These are phyloP conservation scores for Rhodomyrtus psidioides DNA, from an alignment of 441 rosid genomes.

Conservation along the genomic window DNA sequence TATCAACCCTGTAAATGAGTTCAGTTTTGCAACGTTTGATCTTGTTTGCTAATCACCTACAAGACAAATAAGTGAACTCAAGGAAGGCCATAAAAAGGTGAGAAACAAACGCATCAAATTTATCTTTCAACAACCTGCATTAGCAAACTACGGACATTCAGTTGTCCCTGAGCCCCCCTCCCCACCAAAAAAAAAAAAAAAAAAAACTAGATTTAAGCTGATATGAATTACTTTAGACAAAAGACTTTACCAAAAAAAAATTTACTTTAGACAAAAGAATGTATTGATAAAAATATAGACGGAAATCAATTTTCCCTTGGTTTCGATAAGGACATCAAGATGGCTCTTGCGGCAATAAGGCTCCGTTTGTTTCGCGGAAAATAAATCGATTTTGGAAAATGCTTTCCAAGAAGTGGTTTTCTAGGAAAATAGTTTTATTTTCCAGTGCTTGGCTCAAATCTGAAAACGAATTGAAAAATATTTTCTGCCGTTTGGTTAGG, in stretches of 20 bases:
- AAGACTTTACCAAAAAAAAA: too few relatives aligned
- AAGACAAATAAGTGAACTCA: background rate
- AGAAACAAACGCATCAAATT: background rate
- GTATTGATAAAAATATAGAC: background rate
- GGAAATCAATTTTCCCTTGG: background rate
- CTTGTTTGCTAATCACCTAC: slow-evolving; percentile 83
- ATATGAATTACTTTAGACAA: background rate
- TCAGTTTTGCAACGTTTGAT: slow-evolving; percentile 95
- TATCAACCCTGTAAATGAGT: slow-evolving; percentile 66
- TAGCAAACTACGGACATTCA: background rate
- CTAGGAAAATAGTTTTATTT: too few relatives aligned
- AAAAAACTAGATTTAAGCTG: background rate
- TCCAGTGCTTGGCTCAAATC: too few relatives aligned
- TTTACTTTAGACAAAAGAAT: background rate
- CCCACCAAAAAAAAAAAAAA: background rate
- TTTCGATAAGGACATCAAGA: background rate
- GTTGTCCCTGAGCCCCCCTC: background rate
- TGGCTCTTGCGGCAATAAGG: background rate
- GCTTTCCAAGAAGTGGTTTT: too few relatives aligned
- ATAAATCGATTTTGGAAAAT: too few relatives aligned
- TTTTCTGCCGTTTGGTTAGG: too few relatives aligned
- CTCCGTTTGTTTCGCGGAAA: too few relatives aligned
- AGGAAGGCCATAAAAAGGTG: background rate
- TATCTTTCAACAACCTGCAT: background rate
- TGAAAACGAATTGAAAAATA: too few relatives aligned